phyloP scores from a whole-genome alignment of 2,329 filamentous ascomycete species.

The Colletotrichum sp. region DNA sequence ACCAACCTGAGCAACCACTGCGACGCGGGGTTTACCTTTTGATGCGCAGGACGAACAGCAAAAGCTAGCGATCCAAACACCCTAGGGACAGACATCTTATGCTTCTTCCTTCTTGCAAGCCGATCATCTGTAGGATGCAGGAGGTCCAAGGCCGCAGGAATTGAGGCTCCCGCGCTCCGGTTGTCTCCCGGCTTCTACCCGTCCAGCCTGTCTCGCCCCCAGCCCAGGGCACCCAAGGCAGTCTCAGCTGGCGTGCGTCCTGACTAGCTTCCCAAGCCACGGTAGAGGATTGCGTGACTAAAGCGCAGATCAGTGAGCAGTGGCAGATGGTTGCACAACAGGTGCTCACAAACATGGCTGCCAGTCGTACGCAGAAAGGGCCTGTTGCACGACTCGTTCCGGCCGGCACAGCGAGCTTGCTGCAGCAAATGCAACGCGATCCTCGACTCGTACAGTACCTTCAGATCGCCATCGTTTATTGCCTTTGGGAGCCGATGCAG shows the following conservation, averaged over 20 bases:
- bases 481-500: not conserved
- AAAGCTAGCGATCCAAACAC: not conserved
- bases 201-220: not conserved
- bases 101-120: not conserved
- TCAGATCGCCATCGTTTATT: not conserved
- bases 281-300: not conserved
- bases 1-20: not conserved
- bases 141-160: not conserved
- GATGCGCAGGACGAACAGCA: not conserved
- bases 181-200: not conserved
- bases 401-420: not conserved
- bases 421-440: slow-evolving; percentile 9
- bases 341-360: not conserved
- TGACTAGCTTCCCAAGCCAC: not conserved
- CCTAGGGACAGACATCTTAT: not conserved
- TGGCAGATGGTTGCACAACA: not conserved
- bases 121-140: not conserved
- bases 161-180: not conserved
- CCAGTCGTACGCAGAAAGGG: not conserved
- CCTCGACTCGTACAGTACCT: slow-evolving; percentile 4
- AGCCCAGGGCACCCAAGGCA: not conserved
- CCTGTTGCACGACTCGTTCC: slow-evolving; percentile 2
- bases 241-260: not conserved
- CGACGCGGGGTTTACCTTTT: not conserved
- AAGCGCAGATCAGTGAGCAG: slow-evolving; percentile 5